Base-by-base conservation (phyloP, 1,284 basidiomycete species). In the Cryptococcus sp. region DNA sequence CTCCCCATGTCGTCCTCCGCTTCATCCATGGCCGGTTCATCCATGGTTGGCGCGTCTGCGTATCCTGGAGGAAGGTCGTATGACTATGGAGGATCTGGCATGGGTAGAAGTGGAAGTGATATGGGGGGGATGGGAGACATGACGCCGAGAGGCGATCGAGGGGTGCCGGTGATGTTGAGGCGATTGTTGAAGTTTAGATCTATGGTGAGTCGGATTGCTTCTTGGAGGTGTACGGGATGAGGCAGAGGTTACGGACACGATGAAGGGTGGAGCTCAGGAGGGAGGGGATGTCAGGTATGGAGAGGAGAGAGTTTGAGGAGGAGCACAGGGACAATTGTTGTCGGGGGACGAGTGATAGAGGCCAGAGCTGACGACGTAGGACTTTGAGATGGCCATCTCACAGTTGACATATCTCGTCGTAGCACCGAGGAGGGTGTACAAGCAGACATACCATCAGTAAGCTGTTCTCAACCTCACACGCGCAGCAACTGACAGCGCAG, bases 331-430 rank as follows among this genome's bases (percentile, higher is more conserved):
- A 46, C 16, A 23, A n/a, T 18, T 28, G 26, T 3, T 19, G 32
- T 19, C 22, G 19, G 43, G 2, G 43, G 11, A 36, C 9, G 11
- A 26, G n/a, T 25, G 31, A 6, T 19, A 28, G 23, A 40, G 18
- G 24, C 11, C 14, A 21, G 32, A 12, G 23, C 47, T 51, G 43
- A 33, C 43, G n/a, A 21, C 16, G 28, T 19, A 94, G 90, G 91
- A 95, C 72, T 94, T 95, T 73, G 91, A 95, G 71, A 76, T 93
- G 48, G 92, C 92, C 21, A 85, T 87, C 39, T 94, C 90, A 88
- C 89, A 94, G 68, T 73, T 95, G 52, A 89, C 87, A 14, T 94
- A 93, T 73, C 77, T 95, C 9, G 92, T 89, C 65, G 79, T 95
- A 47, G 83, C 89, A 3, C 92, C 91, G 0, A 80, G 86, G 65